phyloP scores from a whole-genome alignment of 768 basidiomycete species.

The Cubamyces lactineus region DNA sequence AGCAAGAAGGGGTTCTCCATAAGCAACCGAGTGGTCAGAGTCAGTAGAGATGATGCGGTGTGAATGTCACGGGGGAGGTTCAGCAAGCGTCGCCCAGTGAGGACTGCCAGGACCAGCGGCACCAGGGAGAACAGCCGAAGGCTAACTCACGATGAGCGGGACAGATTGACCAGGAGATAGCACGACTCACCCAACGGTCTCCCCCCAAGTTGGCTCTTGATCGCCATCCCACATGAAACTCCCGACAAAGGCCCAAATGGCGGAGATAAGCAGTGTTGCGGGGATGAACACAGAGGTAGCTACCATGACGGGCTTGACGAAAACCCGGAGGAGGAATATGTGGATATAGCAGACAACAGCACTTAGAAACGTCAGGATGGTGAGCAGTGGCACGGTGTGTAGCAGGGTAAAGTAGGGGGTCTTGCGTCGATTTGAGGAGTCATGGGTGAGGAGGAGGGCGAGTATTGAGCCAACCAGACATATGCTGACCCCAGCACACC shows the following conservation, averaged over 20 bases:
- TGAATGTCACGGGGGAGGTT: constrained; percentile 74
- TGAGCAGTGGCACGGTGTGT: constrained; percentile 77
- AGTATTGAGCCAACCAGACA: constrained; percentile 68
- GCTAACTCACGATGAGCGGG: constrained; percentile 39
- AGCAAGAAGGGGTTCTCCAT: constrained; percentile 75
- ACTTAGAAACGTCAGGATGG: constrained; percentile 70
- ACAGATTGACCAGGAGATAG: not conserved
- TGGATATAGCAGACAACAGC: constrained; percentile 74
- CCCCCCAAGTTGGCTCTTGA: constrained; percentile 75
- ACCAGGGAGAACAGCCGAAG: constrained; percentile 79
- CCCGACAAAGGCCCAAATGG: constrained; percentile 81
- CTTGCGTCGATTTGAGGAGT: constrained; percentile 40
- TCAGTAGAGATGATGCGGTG: constrained; percentile 58
- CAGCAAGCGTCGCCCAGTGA: constrained; percentile 73
- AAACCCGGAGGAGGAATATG: constrained; percentile 75
- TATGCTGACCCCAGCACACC: constrained; percentile 59
- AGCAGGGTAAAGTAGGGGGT: constrained; percentile 73
- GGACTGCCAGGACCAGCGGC: constrained; percentile 67
- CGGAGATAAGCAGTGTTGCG: constrained; percentile 69
- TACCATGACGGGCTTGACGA: constrained; percentile 83
- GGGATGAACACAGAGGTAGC: constrained; percentile 78
- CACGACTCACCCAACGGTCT: constrained; percentile 70
- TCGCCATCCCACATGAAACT: constrained; percentile 67
- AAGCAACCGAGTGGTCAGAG: constrained; percentile 69
- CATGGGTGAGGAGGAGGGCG: constrained; percentile 60